Evolutionary conservation across 305 asterid species (phyloP), one percentile per base, ranked within the genome.

Genomic region (Fraxinus albicans): DNA sequence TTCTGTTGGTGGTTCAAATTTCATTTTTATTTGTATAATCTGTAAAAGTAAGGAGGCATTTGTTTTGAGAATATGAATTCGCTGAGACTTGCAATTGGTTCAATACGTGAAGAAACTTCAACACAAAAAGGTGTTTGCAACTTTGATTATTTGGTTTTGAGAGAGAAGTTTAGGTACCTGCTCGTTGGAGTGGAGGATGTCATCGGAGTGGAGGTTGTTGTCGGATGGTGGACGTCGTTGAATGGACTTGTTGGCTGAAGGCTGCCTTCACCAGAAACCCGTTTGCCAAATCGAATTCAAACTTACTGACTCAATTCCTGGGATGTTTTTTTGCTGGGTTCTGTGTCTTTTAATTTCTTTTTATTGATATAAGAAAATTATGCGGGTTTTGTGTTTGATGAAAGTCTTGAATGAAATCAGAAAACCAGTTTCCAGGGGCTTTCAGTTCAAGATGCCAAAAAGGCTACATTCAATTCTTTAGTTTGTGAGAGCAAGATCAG

Each of bases 381-480:
- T 79, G 29, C 40, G 69, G 12, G 44, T 53, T n/a, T 63, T 44
- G 2, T 47, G 40, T 40, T 44, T 76, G 44, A 23, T 23, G 33
- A 73, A 10, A 27, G 38, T 82, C 19, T 53, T 47, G 72, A 79
- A 60, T 70, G 77, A 25, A 27, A 53, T 25, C 89, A 94, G 97
- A 94, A 86, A 90, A 89, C 90, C 78, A 94, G 91, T 74, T 91
- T 94, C 42, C 93, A 88, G 80, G 97, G 97, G 73, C 70, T 88
- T 29, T 87, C 97, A 29, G 53, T 94, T 34, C 86, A 86, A 87
- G 97, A 92, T 35, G 93, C 92, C 42, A 92, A 93, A 86, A 88
- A 89, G 90, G 88, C 80, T 15, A 86, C 83, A 25, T 89, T 88
- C 21, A 89, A 67, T 84, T 80, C 88, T 21, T 85, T 90, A 87